phyloP scores from a whole-genome alignment of 768 basidiomycete species.

The Collybia sp. region DNA sequence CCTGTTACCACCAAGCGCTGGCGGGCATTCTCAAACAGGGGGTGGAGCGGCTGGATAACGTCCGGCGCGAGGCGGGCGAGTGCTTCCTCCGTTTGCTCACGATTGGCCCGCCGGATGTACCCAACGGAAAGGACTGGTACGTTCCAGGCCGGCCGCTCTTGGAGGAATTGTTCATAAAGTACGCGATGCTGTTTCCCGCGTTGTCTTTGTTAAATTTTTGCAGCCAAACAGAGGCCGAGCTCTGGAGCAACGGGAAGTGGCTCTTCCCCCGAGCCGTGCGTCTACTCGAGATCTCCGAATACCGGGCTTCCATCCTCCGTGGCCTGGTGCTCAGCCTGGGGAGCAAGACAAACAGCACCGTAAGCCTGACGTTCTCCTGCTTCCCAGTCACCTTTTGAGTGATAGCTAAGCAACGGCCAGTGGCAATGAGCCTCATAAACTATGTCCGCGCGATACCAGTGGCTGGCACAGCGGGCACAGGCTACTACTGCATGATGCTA shows the following conservation, averaged over 20 bases:
- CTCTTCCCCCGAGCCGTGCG: conserved; percentile 71
- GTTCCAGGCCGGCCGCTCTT: conserved; percentile 45
- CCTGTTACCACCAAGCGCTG: conserved; percentile 51
- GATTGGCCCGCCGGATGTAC: conserved; percentile 37
- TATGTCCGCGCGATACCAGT: conserved; percentile 55
- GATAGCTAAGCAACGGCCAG: conserved; percentile 57
- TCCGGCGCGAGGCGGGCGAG: conserved; percentile 75
- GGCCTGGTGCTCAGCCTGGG: conserved; percentile 79
- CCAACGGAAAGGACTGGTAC: conserved; percentile 41
- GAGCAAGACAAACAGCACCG: conserved; percentile 82
- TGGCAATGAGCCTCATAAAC: conserved; percentile 51
- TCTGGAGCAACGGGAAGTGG: conserved; percentile 73
- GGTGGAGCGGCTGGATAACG: conserved; percentile 86
- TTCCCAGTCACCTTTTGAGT: too few species aligned
- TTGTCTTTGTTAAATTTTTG: conserved; percentile 4
- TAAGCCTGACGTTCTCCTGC: conserved; percentile 31
- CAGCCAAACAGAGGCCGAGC: conserved; percentile 31
- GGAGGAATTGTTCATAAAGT: conserved; percentile 51
- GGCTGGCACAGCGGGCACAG: conserved; percentile 14
- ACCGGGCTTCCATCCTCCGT: conserved; percentile 56
- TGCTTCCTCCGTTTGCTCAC: conserved; percentile 49
- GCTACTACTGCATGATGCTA: conserved; percentile 48
- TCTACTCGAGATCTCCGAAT: conserved; percentile 57
- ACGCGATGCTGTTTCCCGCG: conserved; percentile 12
- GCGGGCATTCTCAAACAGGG: conserved; percentile 82